Conservation (phyloP, 2,329 filamentous ascomycete genomes). For the Fusarium mangiferae region DNA sequence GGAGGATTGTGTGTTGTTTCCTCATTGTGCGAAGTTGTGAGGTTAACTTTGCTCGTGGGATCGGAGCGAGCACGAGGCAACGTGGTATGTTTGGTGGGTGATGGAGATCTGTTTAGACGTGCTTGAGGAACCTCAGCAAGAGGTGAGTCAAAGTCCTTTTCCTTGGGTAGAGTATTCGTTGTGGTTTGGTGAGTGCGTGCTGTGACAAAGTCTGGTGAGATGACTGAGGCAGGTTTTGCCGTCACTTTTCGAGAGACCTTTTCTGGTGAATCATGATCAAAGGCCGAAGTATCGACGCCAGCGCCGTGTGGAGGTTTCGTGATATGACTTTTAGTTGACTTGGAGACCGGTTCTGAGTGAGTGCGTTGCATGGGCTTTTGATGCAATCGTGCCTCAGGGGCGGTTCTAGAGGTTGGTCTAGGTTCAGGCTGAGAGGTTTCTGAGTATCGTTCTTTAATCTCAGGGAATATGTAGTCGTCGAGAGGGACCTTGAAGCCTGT, state of each 20-base stretch:
- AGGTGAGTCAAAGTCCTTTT: conserved; percentile 46
- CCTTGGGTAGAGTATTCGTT: conserved; percentile 38
- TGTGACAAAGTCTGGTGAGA: conserved; percentile 54
- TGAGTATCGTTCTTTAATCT: conserved; percentile 52
- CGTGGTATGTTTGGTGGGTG: conserved; percentile 43
- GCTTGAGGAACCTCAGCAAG: conserved; percentile 55
- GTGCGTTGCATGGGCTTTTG: conserved; percentile 36
- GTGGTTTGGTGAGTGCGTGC: conserved; percentile 52
- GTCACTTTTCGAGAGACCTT: conserved; percentile 19
- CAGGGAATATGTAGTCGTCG: conserved; percentile 59
- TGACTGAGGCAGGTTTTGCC: conserved; percentile 26
- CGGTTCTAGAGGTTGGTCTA: conserved; percentile 8
- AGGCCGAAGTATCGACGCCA: conserved; percentile 54
- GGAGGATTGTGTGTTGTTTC: neutral
- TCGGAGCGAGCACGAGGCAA: conserved; percentile 53
- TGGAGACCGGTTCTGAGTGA: conserved; percentile 31
- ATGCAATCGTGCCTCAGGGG: neutral
- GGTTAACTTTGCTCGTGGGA: conserved; percentile 36
- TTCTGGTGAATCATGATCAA: conserved; percentile 47
- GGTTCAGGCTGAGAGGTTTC: conserved; percentile 7
- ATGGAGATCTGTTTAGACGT: conserved; percentile 55
- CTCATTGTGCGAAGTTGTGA: neutral
- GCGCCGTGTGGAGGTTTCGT: conserved; percentile 37
- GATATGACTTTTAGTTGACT: conserved; percentile 15
- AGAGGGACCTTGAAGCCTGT: conserved; percentile 61